Base-by-base conservation (phyloP, 1,284 basidiomycete species). In the Malassezia globosa region DNA sequence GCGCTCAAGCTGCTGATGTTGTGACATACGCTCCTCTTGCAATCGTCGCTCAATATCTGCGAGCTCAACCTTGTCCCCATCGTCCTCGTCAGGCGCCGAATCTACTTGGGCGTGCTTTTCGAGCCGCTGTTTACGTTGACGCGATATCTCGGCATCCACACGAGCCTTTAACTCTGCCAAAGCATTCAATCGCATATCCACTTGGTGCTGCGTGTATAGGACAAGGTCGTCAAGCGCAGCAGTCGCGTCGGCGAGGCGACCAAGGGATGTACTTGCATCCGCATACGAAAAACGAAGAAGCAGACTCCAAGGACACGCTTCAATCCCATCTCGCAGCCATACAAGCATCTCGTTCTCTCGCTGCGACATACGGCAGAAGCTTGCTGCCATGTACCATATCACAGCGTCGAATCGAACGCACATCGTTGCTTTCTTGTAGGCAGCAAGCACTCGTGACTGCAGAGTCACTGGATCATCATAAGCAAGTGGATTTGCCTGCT, bases 381-480 rank as follows among this genome's bases (percentile, higher is more conserved):
- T 80, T 59, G 85, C 87, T 1, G 87, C 85, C 79, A 92, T 85
- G 72, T 86, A 90, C 90, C 89, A 95, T 40, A 96, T 82, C 72
- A 97, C 94, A 5, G 86, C 82, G 72, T 84, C 96, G 74, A 87
- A 97, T 36, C 90, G 79, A 85, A 96, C 87, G 54, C 83, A 77
- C 60, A 87, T 82, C 56, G 86, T 76, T 1, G 86, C 87, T 74
- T 92, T 89, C 54, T 82, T 79, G 72, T 94, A 88, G 2, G 88
- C 86, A 39, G 82, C 81, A 56, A 82, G 80, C 6, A 95, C 77
- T 25, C 92, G 80, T 16, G 77, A 77, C 41, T 82, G 77, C 27
- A 92, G 72, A 3, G 56, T 49, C 7, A 55, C 51, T 43, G 79
- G 77, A 57, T 96, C 89, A 55, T 92, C 87, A 46, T 94, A 80